Base-by-base conservation (phyloP, 345 rosid species). In the Pistacia integerrima region DNA sequence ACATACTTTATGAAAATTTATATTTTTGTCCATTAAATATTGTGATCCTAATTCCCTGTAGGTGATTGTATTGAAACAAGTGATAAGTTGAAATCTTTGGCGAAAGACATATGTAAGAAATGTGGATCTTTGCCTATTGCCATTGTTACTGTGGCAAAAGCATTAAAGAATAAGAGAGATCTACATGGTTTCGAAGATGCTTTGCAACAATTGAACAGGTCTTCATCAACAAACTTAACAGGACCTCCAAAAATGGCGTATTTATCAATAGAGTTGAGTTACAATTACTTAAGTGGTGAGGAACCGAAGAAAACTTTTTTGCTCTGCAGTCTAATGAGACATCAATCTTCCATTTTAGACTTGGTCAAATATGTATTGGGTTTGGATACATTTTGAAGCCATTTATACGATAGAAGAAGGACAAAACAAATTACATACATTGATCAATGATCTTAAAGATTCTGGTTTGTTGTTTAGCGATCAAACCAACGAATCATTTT, bases 101-200 rank as follows among this genome's bases (percentile, higher is more conserved):
- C 81, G 11, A 11, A 0, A 33, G 74, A 79, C 10, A 61, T 76
- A 2, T 76, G 74, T 17, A 20, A 36, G 10, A 68, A 41, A 38
- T 85, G 84, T 70, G 81, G 14, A 18, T 81, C 86, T 2, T 68
- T 85, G 73, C 88, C 88, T 0, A 5, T 85, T 22, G 13, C 69
- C 0, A 54, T 85, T 46, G 64, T 67, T 4, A 57, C 79, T 0
- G 35, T 76, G n/a, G 86, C 80, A 48, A 63, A 4, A 8, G 64
- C 73, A 5, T 76, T 85, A 58, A 74, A 65, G 36, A 54, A 76
- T 2, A 48, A 69, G 22, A 28, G 5, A 3, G 8, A 51, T 51
- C 55, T 14, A 11, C 0, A 12, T 11, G 72, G 0, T 22, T 85
- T 86, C 85, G 46, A 72, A 38, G 51, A 70, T 52, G 84, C 85